Conservation (phyloP, 108 stramenopile genomes). For the Nitzschia palea region DNA sequence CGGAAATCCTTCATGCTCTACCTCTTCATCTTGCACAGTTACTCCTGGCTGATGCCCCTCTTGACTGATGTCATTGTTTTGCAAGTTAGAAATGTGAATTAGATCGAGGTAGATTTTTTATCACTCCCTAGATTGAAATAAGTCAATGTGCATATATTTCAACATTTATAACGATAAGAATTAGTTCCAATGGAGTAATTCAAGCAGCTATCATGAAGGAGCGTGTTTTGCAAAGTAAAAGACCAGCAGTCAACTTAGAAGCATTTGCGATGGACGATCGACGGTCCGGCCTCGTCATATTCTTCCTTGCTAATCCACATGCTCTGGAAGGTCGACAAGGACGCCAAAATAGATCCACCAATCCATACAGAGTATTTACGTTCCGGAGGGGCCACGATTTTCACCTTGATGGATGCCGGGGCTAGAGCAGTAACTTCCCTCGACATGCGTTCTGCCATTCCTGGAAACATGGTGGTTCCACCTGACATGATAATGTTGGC, state of each 20-base stretch:
- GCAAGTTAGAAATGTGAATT: too few relatives aligned
- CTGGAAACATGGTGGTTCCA: constrained; percentile 94
- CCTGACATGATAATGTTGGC: constrained; percentile 88
- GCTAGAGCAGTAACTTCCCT: constrained; percentile 98
- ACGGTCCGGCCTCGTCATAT: constrained; percentile 99
- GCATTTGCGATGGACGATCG: constrained; percentile 99
- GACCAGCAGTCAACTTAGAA: constrained; percentile 61
- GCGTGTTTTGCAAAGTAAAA: too few relatives aligned
- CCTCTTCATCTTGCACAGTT: too few relatives aligned
- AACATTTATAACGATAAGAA: too few relatives aligned
- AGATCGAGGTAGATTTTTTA: too few relatives aligned
- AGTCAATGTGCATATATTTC: too few relatives aligned
- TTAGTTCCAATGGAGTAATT: too few relatives aligned
- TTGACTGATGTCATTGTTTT: too few relatives aligned
- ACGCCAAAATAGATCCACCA: constrained; percentile 98
- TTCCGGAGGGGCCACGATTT: constrained; percentile 99
- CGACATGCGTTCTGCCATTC: constrained; percentile 95
- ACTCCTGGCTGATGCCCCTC: too few relatives aligned
- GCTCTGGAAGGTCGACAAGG: constrained; percentile 98
- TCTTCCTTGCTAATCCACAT: constrained; percentile 99
- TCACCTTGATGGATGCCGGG: constrained; percentile 96
- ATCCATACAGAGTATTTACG: constrained; percentile 99
- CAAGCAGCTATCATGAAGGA: too few relatives aligned
- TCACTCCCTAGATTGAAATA: too few relatives aligned
- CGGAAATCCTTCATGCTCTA: too few relatives aligned